phyloP scores from a whole-genome alignment of 148 eudicot genomes.

The Rhododendron vialii region DNA sequence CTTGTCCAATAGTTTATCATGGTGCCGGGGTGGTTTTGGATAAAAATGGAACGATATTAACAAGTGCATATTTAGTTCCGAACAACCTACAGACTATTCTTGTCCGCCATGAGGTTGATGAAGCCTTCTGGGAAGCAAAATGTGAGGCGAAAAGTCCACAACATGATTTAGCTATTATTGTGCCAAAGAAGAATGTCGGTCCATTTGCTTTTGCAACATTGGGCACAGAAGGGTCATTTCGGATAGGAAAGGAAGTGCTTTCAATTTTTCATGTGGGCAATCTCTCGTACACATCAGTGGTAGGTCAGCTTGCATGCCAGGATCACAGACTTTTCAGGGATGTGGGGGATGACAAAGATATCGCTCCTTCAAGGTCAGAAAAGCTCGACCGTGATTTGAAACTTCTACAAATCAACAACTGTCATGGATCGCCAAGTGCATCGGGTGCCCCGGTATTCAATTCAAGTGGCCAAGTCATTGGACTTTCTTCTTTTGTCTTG shows the following conservation, averaged over 20 bases:
- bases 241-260: not conserved
- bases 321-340: not conserved
- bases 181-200: not conserved
- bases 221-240: not conserved
- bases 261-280: not conserved
- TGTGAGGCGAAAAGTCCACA: too few species aligned
- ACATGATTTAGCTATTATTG: too few species aligned
- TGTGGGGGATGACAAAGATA: not conserved
- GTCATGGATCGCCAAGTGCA: not conserved
- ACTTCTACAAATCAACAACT: not conserved
- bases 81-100: too few species aligned
- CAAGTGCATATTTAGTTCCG: too few species aligned
- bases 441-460: not conserved
- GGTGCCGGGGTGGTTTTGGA: too few species aligned
- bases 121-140: too few species aligned
- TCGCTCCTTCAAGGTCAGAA: too few species aligned
- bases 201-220: not conserved
- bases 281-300: not conserved
- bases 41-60: too few species aligned
- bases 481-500: not conserved
- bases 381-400: not conserved
- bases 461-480: not conserved
- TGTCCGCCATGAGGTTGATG: too few species aligned
- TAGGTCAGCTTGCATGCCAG: not conserved
- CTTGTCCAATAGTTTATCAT: rapidly evolving